These are phyloP conservation scores for Diplodia scrobiculata DNA, from an alignment of 2,329 filamentous ascomycete species.

Conservation along the genomic window DNA sequence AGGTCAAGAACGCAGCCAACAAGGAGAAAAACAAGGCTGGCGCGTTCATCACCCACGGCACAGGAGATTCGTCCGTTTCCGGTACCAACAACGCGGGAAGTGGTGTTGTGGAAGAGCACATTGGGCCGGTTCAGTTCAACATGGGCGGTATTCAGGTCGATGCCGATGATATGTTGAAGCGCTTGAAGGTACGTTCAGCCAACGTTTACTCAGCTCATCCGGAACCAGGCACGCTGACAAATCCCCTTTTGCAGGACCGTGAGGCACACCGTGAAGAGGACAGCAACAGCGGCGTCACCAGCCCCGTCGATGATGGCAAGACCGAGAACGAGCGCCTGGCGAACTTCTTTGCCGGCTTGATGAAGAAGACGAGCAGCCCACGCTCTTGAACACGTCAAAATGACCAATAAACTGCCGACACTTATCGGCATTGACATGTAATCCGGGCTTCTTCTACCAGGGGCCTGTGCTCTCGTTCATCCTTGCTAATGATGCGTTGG, in stretches of 20 bases:
- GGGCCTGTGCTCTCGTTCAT: not conserved
- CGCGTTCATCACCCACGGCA: slow-evolving; percentile 27
- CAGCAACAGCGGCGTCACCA: slow-evolving; percentile 36
- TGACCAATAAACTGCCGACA: not conserved
- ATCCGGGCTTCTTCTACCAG: not conserved
- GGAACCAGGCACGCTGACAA: not conserved
- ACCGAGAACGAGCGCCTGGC: slow-evolving; percentile 46
- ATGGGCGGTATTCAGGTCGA: slow-evolving; percentile 97
- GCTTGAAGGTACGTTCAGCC: slow-evolving; percentile 67
- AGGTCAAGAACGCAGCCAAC: slow-evolving; percentile 52
- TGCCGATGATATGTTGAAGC: slow-evolving; percentile 87
- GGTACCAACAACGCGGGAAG: slow-evolving; percentile 32
- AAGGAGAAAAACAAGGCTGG: slow-evolving; percentile 42
- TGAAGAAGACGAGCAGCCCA: slow-evolving; percentile 34
- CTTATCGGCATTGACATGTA: not conserved
- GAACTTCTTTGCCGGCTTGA: slow-evolving; percentile 46
- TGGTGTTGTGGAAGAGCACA: slow-evolving; percentile 61
- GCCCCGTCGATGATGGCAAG: slow-evolving; percentile 37
- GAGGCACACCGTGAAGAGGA: slow-evolving; percentile 42
- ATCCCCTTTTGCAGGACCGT: slow-evolving; percentile 37
- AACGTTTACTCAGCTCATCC: not conserved
- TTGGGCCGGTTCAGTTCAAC: slow-evolving; percentile 95
- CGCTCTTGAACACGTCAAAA: not conserved
- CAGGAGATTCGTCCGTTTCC: slow-evolving; percentile 3
- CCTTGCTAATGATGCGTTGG: not conserved